Percentiles rank a stretch among this genome's conserved stretches.
phyloP scores from a whole-genome alignment of 306 rosid genomes.

The Castanea sativa region DNA sequence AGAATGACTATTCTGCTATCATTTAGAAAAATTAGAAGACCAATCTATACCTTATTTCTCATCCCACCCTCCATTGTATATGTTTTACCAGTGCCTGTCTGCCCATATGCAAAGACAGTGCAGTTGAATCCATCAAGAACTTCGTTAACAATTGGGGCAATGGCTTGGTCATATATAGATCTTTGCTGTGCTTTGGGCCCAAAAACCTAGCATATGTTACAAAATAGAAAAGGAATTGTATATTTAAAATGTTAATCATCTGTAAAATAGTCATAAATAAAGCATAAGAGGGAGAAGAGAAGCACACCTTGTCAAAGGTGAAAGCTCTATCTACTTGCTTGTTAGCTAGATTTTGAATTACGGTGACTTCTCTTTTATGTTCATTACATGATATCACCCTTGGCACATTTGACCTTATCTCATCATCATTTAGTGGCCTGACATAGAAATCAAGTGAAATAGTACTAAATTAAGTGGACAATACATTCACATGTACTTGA shows the following conservation, averaged over 20 bases:
- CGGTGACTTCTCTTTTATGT: constrained; percentile 77
- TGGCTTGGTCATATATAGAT: constrained; percentile 89
- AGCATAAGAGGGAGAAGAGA: constrained; percentile 11
- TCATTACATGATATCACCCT: constrained; percentile 78
- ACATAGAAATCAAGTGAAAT: constrained; percentile 4
- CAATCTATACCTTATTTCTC: constrained; percentile 68
- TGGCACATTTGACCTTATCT: constrained; percentile 51
- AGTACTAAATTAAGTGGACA: background rate
- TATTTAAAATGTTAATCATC: background rate
- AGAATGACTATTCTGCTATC: background rate
- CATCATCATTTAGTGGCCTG: constrained; percentile 89
- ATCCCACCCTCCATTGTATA: constrained; percentile 99
- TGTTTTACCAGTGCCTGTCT: constrained; percentile 97
- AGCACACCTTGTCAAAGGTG: constrained; percentile 83
- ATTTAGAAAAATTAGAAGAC: background rate
- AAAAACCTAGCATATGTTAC: constrained; percentile 54
- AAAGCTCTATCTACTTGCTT: constrained; percentile 84
- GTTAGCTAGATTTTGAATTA: constrained; percentile 72
- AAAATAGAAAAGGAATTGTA: background rate
- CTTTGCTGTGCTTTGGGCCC: constrained; percentile 94
- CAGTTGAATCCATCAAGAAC: constrained; percentile 97
- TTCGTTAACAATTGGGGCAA: constrained; percentile 87
- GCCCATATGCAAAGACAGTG: constrained; percentile 96
- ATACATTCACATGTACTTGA: background rate
- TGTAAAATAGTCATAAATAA: background rate